Base-by-base conservation (phyloP, 2,329 filamentous ascomycete species). In the Pyricularia grisea region DNA sequence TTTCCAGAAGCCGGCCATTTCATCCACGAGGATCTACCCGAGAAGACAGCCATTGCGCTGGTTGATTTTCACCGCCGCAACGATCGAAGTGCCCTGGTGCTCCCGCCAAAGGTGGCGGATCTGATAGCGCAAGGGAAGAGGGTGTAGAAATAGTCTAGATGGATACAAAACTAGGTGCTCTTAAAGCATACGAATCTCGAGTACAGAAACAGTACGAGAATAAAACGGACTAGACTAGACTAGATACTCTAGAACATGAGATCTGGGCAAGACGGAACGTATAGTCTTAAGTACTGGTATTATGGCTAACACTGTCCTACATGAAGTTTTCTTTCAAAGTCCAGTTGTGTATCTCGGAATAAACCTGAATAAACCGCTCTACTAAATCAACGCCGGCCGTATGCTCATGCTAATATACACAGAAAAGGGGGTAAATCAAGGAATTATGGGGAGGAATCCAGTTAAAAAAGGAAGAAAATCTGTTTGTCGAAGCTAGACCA, bases 1-100 rank as follows among this genome's bases (percentile, higher is more conserved):
- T 92, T 98, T 74, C 94, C 95, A 0, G 92, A 97, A 77, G 93
- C 95, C 1, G 95, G 95, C 0, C 95, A 99, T 78, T 99, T 99
- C 75, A 88, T 99, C 69, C 95, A 99, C 73, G 95, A 99, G 78
- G 95, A 99, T 77, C 86, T 94, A 67, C 94, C 95, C 0, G 91
- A 93, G 75, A 96, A 94, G 82, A 96, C 91, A 63, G 95, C 95
- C 0, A 84, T 91, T 73, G 86, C 93, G 10, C 81, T 98, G 67
- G 92, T 91, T 1, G 95, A 99, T 76, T 98, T 99, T 76, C 94
- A 95, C 76, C 90, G 90, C 73, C 85, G 95, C 68, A 99, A 99
- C 76, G 94, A 98, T 79, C 85, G 94, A 71, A 93, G 88, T 74
- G 86, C 90, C 12, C 78, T 99, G 70, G 91, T 98, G 1, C 81